Percentiles rank a stretch among this genome's conserved stretches.
Evolutionary conservation across 73 alveolate genomes (phyloP).

Genomic region (Stentor coeruleus): DNA sequence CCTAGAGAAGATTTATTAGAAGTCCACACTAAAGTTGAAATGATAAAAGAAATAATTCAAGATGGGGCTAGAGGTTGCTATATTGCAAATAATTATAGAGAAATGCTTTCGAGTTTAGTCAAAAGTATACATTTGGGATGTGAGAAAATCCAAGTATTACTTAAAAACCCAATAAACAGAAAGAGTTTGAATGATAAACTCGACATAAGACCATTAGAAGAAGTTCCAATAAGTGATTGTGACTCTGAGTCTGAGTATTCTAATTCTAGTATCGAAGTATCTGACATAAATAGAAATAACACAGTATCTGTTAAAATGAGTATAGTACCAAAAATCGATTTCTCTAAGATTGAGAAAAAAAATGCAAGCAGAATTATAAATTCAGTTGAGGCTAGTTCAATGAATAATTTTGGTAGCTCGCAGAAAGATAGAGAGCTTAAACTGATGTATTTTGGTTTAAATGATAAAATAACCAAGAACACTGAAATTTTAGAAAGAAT

Average conservation of each 20-base stretch:
- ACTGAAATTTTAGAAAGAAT: background rate
- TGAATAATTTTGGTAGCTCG: background rate
- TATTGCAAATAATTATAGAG: background rate
- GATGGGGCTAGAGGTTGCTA: background rate
- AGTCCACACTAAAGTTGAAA: background rate
- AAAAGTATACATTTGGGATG: background rate
- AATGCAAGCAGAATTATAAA: background rate
- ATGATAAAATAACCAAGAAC: background rate
- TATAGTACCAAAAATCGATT: background rate
- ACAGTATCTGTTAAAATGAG: background rate
- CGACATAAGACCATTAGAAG: background rate
- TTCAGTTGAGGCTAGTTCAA: background rate
- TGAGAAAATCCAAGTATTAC: background rate
- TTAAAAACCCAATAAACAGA: conserved; percentile 15
- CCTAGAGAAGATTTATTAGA: conserved; percentile 10
- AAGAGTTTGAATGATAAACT: background rate
- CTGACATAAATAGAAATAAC: background rate
- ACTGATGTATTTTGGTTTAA: background rate
- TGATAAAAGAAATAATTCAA: conserved; percentile 4
- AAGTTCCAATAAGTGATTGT: background rate
- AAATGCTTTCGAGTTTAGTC: background rate
- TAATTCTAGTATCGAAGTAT: background rate
- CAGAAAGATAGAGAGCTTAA: background rate
- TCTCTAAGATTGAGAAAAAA: background rate
- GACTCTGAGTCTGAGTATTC: background rate